Evolutionary conservation across 108 stramenopile genomes (phyloP), one percentile per base, ranked within the genome.

Genomic region (Pseudonitzschia delicatissima): DNA sequence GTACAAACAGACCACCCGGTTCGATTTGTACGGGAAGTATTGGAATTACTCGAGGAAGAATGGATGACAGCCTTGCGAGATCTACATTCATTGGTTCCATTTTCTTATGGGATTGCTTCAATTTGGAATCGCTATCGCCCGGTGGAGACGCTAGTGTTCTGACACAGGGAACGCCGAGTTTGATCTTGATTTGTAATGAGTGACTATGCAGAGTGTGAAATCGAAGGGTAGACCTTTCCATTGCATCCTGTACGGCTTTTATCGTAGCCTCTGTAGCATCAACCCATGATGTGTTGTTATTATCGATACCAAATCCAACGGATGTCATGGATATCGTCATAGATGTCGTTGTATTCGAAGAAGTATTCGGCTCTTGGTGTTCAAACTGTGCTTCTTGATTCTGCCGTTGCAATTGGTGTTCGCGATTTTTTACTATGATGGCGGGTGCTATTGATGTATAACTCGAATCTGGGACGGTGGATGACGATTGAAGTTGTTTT

Each of bases 201-300:
- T 35, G 26, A 4, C 21, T 32, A 2, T 48, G 5, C 33, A 35
- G 33, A 35, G 42, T 31, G 3, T 57, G 66, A 32, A 79, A 58
- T 26, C 69, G 67, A 18, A 80, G 36, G 3, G 47, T 66, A 21
- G 52, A 64, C 57, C 83, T 40, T n/a, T 62, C 69, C 69, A 84
- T 64, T 34, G 78, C 72, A 77, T 84, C 83, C n/a, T 61, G 68
- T 5, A 84, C 34, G 26, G 83, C 83, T 18, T 72, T 62, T 6
- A 55, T 23, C 17, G 79, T 59, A 15, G 83, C 78, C 25, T 69
- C 75, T n/a, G 83, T 84, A 11, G 83, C 83, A 72, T 79, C 76
- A 18, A 23, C 18, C 1, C 49, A 61, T 6, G 60, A 5, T 1
- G 37, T 1, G 37, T 40, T n/a, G 51, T 33, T 60, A 23, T 74